Base-by-base conservation (phyloP, 257 asterid genomes). In the Solanum pimpinellifolium region DNA sequence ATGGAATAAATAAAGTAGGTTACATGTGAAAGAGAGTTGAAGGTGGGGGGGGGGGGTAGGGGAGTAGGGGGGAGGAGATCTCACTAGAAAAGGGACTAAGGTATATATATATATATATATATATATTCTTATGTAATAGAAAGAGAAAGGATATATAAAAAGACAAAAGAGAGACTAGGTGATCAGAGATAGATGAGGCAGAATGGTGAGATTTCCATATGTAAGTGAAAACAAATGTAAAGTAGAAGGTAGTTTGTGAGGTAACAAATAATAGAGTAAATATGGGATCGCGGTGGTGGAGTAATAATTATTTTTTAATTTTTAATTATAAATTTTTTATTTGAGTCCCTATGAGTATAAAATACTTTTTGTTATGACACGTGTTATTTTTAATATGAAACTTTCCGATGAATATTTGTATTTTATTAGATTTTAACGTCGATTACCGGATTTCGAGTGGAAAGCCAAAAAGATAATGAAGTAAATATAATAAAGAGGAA, bases 1-100 rank as follows among this genome's bases (percentile, higher is more conserved):
- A 47, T 62, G 70, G 94, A 93, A 94, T 90, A 78, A 92, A 90
- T 88, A 90, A 88, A 91, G 91, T 82, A 33, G 59, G 18, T 23
- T 86, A 75, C 86, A 77, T 82, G 88, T 75, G 86, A 74, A 35
- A 49, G 39, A 66, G 66, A 16, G 60, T 15, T 15, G 60, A 49
- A 42, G 23, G 75, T 20, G 8, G 77, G 44, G 42, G 39, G 44
- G 59, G 11, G 1, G 69, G 66, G 2, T 6, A 2, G 3, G 39
- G 14, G 27, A n/a, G 35, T 21, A 33, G 56, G 46, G 11, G 21
- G 4, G 9, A 11, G 80, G 46, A 73, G 62, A 86, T 39, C 85
- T 82, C 60, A 70, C 49, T 73, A 7, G 52, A 83, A 76, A 75
- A 46, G 42, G 73, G 35, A 27, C 31, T 59, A 35, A 75, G 66